These are phyloP conservation scores for Umbelopsis sp. DNA, from an alignment of 192 early-diverging fungal species.

Conservation along the genomic window DNA sequence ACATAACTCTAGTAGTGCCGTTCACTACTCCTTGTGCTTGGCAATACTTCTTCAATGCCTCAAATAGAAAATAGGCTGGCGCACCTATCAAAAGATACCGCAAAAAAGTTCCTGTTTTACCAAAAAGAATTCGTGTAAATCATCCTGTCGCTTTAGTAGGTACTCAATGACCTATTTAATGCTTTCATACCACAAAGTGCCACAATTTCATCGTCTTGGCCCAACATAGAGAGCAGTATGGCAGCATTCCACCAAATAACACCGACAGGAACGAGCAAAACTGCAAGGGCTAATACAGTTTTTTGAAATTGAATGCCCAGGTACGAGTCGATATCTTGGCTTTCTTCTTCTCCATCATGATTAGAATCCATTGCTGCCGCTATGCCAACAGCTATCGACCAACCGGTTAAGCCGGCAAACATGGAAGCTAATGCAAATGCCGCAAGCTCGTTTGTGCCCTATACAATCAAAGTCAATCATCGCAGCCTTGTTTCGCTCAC, in stretches of 20 bases:
- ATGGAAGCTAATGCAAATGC: conserved; percentile 73
- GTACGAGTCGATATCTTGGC: conserved; percentile 26
- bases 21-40: conserved; percentile 91
- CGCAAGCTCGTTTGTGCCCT: conserved; percentile 61
- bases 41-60: conserved; percentile 83
- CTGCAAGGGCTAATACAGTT: conserved; percentile 25
- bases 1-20: conserved; percentile 71
- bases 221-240: conserved; percentile 19
- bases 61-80: conserved; percentile 76
- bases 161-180: not conserved
- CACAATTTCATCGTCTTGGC: conserved; percentile 42
- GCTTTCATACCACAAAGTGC: conserved; percentile 48
- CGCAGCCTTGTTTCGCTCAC: not conserved
- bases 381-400: conserved; percentile 67
- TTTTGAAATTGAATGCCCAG: conserved; percentile 72
- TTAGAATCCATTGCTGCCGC: conserved; percentile 72
- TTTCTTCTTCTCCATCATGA: not conserved
- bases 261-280: conserved; percentile 30
- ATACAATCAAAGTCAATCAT: not conserved
- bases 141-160: no score
- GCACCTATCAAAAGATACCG: conserved; percentile 70
- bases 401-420: conserved; percentile 70
- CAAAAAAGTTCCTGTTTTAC: conserved; percentile 54
- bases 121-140: no score
- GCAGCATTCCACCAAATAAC: conserved; percentile 30